A percentile compares a stretch with the other conserved stretches of the same genome.
phyloP scores from a whole-genome alignment of 176 grass and related monocot genomes.

The Tillandsia fasciculata region DNA sequence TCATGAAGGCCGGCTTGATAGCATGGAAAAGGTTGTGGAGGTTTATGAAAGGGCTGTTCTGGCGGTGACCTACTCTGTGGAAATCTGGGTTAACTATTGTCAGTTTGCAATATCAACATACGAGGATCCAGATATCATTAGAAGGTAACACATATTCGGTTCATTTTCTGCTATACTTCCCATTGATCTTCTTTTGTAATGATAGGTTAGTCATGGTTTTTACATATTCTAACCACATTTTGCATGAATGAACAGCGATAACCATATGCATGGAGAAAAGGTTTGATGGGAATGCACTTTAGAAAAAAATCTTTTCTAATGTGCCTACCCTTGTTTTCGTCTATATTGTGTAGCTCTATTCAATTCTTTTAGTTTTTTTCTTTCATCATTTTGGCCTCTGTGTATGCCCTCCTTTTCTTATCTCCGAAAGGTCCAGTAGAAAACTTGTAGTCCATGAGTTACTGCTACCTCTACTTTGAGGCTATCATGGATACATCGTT shows the following conservation, averaged over 20 bases:
- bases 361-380: background rate
- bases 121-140: slow-evolving; percentile 77
- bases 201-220: background rate
- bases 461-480: slow-evolving; percentile 14
- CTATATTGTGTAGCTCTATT: background rate
- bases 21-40: slow-evolving; percentile 64
- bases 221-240: slow-evolving; percentile 20
- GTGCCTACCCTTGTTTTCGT: background rate
- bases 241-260: slow-evolving; percentile 12
- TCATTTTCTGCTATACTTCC: background rate
- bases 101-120: slow-evolving; percentile 88
- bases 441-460: slow-evolving; percentile 6
- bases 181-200: background rate
- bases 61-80: slow-evolving; percentile 96
- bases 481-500: slow-evolving; percentile 23
- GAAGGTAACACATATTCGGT: slow-evolving; percentile 42
- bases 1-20: slow-evolving; percentile 69
- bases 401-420: background rate
- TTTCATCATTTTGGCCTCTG: background rate
- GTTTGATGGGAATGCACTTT: slow-evolving; percentile 16
- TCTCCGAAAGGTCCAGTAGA: background rate
- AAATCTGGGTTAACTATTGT: slow-evolving; percentile 94
- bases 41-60: slow-evolving; percentile 95
- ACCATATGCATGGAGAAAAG: slow-evolving; percentile 17
- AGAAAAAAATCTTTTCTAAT: slow-evolving; percentile 17